Base-by-base conservation (phyloP, 2,329 filamentous ascomycete species). In the Fusarium virguliforme region DNA sequence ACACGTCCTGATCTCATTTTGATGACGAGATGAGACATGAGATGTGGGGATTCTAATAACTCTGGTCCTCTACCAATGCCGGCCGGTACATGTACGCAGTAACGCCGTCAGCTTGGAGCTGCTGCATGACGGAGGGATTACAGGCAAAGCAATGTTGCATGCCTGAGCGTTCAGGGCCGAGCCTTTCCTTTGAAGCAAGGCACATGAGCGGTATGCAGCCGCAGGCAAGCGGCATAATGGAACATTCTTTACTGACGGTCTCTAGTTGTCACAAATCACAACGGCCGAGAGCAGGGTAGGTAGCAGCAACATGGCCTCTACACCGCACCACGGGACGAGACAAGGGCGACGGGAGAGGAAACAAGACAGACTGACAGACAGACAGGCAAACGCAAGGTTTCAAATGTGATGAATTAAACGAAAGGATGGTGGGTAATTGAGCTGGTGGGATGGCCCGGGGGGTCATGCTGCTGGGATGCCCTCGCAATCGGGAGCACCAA, bases 401-500 rank as follows among this genome's bases (percentile, higher is more conserved):
- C 38, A 63, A 72, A 50, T 53, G 43, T 54, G 60, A 73, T 61
- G 55, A 67, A 68, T 70, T 65, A 61, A 62, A 60, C 28, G 46
- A 51, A 61, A 67, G 59, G 37, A 38, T 58, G 54, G 50, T 54
- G 62, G 63, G 40, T 50, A 60, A 62, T 68, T 53, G 57, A 38
- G 59, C 54, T 37, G 54, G 57, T 65, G 50, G 64, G 54, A 70
- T 63, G 64, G 64, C 28, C 64, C 50, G 67, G 62, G 18, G 66
- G 65, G 54, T 59, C 26, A 60, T 50, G 30, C 48, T 41, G 37
- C 41, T 64, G 68, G 65, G 61, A 41, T 62, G 26, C 24, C 50
- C 58, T 60, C 64, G 60, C 58, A 58, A 62, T 62, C 70, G 71
- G 64, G 57, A 70, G 70, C 65, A 74, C 74, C 70, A 67, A 76